phyloP scores from a whole-genome alignment of 192 early-diverging fungal species.

The Paraglomus occultum region DNA sequence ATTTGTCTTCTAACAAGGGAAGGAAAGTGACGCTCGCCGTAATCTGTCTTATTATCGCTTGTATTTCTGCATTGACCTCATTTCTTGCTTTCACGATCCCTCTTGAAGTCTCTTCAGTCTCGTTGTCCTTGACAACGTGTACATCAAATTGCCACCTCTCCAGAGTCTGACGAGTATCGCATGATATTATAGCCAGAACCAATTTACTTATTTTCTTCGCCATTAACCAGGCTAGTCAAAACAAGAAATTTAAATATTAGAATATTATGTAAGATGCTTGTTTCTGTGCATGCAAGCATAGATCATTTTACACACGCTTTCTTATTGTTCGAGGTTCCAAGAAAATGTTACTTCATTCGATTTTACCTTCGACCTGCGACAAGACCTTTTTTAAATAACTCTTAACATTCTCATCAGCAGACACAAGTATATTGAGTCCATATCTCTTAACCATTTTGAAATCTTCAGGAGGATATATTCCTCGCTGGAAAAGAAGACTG shows the following conservation, averaged over 20 bases:
- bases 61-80: slow-evolving; percentile 73
- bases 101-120: slow-evolving; percentile 2
- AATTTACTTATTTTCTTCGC: slow-evolving; percentile 75
- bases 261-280: background rate
- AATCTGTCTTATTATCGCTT: slow-evolving; percentile 90
- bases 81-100: slow-evolving; percentile 51
- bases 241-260: background rate
- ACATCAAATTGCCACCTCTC: slow-evolving; percentile 98
- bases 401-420: slow-evolving; percentile 68
- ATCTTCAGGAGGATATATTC: slow-evolving; percentile 90
- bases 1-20: slow-evolving; percentile 82
- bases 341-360: background rate
- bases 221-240: slow-evolving; percentile 68
- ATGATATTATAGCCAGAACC: slow-evolving; percentile 84
- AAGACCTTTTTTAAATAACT: slow-evolving; percentile 76
- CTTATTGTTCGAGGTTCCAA: no score
- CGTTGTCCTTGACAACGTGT: slow-evolving; percentile 56
- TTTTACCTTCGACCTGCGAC: slow-evolving; percentile 76
- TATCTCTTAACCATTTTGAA: slow-evolving; percentile 86
- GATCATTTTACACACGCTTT: no score
- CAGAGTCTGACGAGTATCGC: slow-evolving; percentile 76
- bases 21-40: slow-evolving; percentile 87
- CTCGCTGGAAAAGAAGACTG: slow-evolving; percentile 90
- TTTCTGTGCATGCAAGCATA: background rate
- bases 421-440: slow-evolving; percentile 80